Base-by-base conservation (phyloP, 805 yeast genomes). In the Saccharomycodes ludwigii region DNA sequence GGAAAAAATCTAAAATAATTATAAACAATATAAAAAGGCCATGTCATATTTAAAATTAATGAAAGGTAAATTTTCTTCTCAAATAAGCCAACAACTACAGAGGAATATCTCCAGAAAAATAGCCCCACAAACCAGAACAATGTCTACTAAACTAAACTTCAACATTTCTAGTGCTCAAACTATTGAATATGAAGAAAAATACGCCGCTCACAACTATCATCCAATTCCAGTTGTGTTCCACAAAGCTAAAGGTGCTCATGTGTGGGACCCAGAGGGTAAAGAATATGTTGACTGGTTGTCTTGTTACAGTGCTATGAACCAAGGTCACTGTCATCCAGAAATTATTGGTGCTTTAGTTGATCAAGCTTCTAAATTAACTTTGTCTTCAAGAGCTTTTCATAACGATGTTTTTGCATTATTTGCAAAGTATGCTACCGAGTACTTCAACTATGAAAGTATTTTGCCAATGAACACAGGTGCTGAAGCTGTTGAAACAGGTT, bases 381-480 rank as follows among this genome's bases (percentile, higher is more conserved):
- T 88, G 38, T 79, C 88, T 34, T 84, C 95, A 16, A 69, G 97
- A 54, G 96, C 96, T 4, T 88, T 88, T 55, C 81, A 93, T 16
- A 80, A 81, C 33, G 94, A 86, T 54, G 76, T 76, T 8, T 85
- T 85, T 52, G 94, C 95, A 27, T 66, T 68, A 21, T 88, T 73
- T 52, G 91, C 95, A 43, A 82, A 85, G 56, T 88, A 71, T 50
- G 66, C 84, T 38, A 84, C 95, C 33, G 91, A 85, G 53, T 86
- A 63, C 53, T 88, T 88, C 63, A 70, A 76, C 52, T 88, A 83
- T 59, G 97, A 88, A 49, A 76, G 74, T 79, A 88, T 88, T 8
- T 65, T 88, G 53, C 97, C 97, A 43, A 88, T 86, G 96, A 88
- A 88, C 65, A 88, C 97, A 10, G 97, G 97, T 54, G 96, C 96